Percentiles rank a stretch among this genome's conserved stretches.
phyloP scores from a whole-genome alignment of 2,329 filamentous ascomycete genomes.

The Ustulina deusta region DNA sequence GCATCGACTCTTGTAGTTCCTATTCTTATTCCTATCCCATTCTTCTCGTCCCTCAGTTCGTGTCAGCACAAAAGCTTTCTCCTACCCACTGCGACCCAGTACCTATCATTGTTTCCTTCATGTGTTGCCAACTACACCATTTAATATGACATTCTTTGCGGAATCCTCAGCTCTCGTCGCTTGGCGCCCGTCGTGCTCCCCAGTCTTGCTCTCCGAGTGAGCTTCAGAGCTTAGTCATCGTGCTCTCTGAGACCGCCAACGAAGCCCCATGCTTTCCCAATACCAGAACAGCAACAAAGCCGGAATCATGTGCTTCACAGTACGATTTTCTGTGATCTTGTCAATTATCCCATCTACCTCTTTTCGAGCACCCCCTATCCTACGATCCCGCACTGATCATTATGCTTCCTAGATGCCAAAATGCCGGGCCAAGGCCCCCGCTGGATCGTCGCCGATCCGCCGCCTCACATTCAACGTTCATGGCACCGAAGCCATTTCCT shows the following conservation, averaged over 20 bases:
- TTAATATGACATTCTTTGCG: conserved; percentile 31
- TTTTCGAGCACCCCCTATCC: background rate
- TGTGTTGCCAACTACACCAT: conserved; percentile 4
- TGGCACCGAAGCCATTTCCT: conserved; percentile 49
- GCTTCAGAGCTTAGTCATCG: conserved; percentile 18
- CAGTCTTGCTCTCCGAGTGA: conserved; percentile 26
- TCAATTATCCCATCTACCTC: background rate
- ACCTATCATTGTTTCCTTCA: conserved; percentile 15
- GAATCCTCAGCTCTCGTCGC: conserved; percentile 23
- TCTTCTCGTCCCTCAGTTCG: conserved; percentile 3
- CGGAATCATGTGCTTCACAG: conserved; percentile 43
- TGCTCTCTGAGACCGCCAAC: conserved; percentile 32
- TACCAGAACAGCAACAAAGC: conserved; percentile 9
- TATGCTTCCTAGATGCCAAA: conserved; percentile 42
- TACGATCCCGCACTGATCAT: conserved; percentile 7
- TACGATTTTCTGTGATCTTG: conserved; percentile 21
- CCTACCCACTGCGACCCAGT: background rate
- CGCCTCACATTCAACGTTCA: conserved; percentile 48
- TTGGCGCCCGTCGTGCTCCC: conserved; percentile 22
- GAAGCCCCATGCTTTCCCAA: conserved; percentile 6
- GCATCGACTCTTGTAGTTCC: background rate
- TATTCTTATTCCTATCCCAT: background rate
- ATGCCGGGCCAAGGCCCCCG: conserved; percentile 38
- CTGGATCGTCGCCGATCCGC: conserved; percentile 42
- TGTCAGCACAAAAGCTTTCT: conserved; percentile 23